Base-by-base conservation (phyloP, 2,329 filamentous ascomycete species). In the Pseudogymnoascus sp. region DNA sequence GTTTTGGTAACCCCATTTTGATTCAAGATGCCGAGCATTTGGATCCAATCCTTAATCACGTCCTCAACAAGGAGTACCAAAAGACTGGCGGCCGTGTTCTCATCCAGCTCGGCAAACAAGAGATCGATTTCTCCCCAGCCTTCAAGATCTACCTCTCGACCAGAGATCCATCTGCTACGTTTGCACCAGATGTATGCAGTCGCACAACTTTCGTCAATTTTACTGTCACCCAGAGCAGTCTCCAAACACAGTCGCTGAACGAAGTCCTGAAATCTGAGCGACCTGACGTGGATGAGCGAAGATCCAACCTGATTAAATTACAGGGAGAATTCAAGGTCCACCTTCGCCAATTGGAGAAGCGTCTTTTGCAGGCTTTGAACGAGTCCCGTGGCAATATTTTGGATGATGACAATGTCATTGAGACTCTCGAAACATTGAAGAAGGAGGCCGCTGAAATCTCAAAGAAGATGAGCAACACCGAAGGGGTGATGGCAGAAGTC, bases 311-410 rank as follows among this genome's bases (percentile, higher is more conserved):
- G 68, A 96, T 98, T 83, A 99, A 99, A 79, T 85, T 97, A 71
- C 95, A 99, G 78, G 95, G 95, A 72, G 96, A 99, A 77, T 99
- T 99, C 83, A 97, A 96, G 78, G 88, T 98, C n/a, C 93, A 97
- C 77, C 85, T 99, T 46, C 89, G 95, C 66, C 91, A 96, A 75
- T 84, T 99, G 28, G 96, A 99, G 81, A 97, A 96, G 78, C 88
- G 90, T 63, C 82, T 99, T 61, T 80, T 99, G 59, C 92, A 97
- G 75, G 93, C 96, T 26, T 87, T 99, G 72, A 99, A 99, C 72
- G 93, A 97, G 76, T 98, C 93, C 63, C 90, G 91, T 60, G 95
- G 95, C 69, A 99, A 99, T 71, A 99, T 99, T 70, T 85, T 99
- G 53, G 95, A 99, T 74, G 96, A 99, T 71, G 95, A 99, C 77